These are phyloP conservation scores for Bipolaris victoriae DNA, from an alignment of 2,329 filamentous ascomycete genomes.

Conservation along the genomic window DNA sequence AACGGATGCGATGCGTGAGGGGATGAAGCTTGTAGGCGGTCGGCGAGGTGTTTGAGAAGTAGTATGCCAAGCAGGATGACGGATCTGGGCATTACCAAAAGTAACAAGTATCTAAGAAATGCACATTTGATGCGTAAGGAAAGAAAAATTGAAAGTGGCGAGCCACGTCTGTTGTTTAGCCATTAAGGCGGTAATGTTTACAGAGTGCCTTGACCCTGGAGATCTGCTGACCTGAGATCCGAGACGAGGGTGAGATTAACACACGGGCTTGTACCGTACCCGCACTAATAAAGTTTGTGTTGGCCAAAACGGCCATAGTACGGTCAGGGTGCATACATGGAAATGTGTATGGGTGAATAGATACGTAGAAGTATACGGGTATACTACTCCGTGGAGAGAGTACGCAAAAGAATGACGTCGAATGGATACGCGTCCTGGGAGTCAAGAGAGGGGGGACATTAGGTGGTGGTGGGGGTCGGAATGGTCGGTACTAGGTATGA, in stretches of 20 bases:
- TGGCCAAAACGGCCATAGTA: too few relatives aligned
- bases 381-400: neutral
- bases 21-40: constrained; percentile 43
- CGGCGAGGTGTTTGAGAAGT: constrained; percentile 33
- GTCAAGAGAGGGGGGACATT: neutral
- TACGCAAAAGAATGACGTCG: neutral
- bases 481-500: neutral
- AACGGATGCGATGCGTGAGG: constrained; percentile 43
- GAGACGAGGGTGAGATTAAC: neutral
- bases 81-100: constrained; percentile 1
- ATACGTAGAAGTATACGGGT: too few relatives aligned
- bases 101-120: neutral
- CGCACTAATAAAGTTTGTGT: neutral
- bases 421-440: neutral
- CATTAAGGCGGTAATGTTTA: neutral
- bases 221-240: neutral
- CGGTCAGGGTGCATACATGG: too few relatives aligned
- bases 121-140: neutral
- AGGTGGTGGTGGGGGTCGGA: neutral
- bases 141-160: neutral
- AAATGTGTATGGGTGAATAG: too few relatives aligned
- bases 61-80: neutral
- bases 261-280: neutral
- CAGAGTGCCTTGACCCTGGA: neutral
- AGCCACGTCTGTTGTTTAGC: too few relatives aligned